phyloP scores from a whole-genome alignment of 2,329 filamentous ascomycete genomes.

The Fusarium sp. region DNA sequence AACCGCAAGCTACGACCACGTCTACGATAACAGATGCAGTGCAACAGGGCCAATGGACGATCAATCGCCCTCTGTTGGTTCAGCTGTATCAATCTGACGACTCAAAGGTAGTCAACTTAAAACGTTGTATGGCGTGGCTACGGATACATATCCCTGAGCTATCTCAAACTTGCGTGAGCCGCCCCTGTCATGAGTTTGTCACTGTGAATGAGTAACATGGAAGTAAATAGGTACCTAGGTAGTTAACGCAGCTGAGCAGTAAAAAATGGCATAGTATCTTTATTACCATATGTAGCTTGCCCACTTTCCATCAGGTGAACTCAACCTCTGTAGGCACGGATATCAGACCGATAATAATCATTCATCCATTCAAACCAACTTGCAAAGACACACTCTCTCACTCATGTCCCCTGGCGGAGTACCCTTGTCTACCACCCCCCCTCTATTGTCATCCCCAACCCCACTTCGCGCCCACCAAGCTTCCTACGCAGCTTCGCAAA shows the following conservation, averaged over 20 bases:
- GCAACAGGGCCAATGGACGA: constrained; percentile 20
- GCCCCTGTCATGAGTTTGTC: constrained; percentile 9
- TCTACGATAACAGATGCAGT: constrained; percentile 27
- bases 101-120: constrained; percentile 37
- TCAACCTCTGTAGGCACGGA: not conserved
- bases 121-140: constrained; percentile 39
- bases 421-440: constrained; percentile 37
- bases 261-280: too few relatives aligned
- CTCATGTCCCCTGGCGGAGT: constrained; percentile 6
- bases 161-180: constrained; percentile 24
- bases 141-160: constrained; percentile 35
- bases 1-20: constrained; percentile 20
- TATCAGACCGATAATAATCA: not conserved
- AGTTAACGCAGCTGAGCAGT: too few relatives aligned
- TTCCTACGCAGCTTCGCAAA: constrained; percentile 1
- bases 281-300: too few relatives aligned
- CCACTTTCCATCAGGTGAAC: too few relatives aligned
- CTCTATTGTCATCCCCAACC: constrained; percentile 44
- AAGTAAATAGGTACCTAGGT: too few relatives aligned
- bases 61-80: constrained; percentile 11
- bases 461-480: constrained; percentile 39
- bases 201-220: not conserved
- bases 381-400: constrained; percentile 4
- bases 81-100: constrained; percentile 11
- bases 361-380: not conserved